Evolutionary conservation across 495 filamentous ascomycete genomes (phyloP).

Genomic region (Tetracladium setigerum): DNA sequence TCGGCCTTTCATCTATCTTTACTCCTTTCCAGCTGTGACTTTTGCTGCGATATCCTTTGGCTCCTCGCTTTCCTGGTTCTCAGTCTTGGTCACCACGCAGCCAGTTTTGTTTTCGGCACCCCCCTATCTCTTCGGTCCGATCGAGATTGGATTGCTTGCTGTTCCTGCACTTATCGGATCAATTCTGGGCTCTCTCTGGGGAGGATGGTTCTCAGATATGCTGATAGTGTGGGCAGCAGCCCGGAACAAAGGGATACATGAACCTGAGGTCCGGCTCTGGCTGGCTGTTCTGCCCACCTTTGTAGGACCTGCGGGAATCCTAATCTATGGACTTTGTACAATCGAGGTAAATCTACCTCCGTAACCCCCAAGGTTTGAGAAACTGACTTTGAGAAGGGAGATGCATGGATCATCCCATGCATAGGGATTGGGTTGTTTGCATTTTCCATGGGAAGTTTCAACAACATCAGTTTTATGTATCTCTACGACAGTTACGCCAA

Average conservation of each 20-base stretch:
- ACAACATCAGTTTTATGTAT: constrained; percentile 27
- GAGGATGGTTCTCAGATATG: constrained; percentile 33
- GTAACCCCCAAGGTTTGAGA: neutral
- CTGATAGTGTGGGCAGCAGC: constrained; percentile 25
- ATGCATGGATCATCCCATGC: constrained; percentile 26
- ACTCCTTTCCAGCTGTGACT: neutral
- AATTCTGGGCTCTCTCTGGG: constrained; percentile 29
- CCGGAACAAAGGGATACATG: neutral
- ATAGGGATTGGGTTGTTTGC: constrained; percentile 24
- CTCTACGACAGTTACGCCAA: constrained; percentile 30
- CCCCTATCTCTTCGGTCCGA: constrained; percentile 34
- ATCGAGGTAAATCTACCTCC: neutral
- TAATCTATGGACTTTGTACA: constrained; percentile 29
- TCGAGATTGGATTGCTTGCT: constrained; percentile 30
- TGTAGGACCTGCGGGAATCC: constrained; percentile 20
- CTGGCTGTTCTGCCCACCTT: neutral
- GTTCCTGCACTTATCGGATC: constrained; percentile 33
- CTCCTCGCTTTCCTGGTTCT: neutral
- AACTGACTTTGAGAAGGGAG: constrained; percentile 12
- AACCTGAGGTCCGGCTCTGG: neutral
- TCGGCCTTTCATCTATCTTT: neutral
- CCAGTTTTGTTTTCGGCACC: constrained; percentile 17
- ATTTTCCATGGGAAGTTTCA: constrained; percentile 22
- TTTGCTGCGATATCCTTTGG: neutral
- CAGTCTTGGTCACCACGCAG: neutral